A percentile compares a stretch with the other conserved stretches of the same genome.
These are phyloP conservation scores for Rhodofomes roseus DNA, from an alignment of 1,284 basidiomycete species.

Conservation along the genomic window DNA sequence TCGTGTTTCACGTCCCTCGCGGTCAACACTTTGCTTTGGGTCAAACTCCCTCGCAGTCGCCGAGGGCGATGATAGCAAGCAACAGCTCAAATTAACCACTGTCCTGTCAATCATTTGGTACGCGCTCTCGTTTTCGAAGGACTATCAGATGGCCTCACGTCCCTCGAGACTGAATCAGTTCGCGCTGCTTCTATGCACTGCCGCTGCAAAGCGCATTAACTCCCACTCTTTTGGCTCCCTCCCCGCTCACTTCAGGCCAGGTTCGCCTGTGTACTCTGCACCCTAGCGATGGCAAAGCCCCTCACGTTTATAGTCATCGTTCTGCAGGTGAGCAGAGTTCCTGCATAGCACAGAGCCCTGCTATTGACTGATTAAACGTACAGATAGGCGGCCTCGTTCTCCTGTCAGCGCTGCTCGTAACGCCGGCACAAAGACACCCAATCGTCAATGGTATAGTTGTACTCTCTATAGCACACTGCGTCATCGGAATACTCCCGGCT, in stretches of 20 bases:
- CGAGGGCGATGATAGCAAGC: too few species aligned
- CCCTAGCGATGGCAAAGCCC: neutral
- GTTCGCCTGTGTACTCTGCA: neutral
- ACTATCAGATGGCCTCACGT: neutral
- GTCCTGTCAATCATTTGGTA: neutral
- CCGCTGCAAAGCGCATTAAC: neutral
- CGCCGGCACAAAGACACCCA: constrained; percentile 24
- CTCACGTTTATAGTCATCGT: constrained; percentile 18
- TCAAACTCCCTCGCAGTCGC: too few species aligned
- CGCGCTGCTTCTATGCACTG: neutral
- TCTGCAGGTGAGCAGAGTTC: constrained; percentile 16
- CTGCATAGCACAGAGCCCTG: neutral
- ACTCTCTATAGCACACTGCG: constrained; percentile 19
- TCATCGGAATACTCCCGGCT: constrained; percentile 17
- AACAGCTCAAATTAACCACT: too few species aligned
- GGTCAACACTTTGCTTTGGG: neutral
- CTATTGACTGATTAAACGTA: neutral
- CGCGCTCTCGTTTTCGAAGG: neutral
- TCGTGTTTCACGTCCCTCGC: neutral
- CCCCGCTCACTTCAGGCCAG: neutral
- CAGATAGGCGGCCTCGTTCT: constrained; percentile 18
- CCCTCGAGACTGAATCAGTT: neutral
- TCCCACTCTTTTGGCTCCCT: neutral
- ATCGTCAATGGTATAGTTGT: constrained; percentile 23
- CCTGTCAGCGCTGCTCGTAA: constrained; percentile 17